These are phyloP conservation scores for Neurospora sp. DNA, from an alignment of 495 filamentous ascomycete species.

Conservation along the genomic window DNA sequence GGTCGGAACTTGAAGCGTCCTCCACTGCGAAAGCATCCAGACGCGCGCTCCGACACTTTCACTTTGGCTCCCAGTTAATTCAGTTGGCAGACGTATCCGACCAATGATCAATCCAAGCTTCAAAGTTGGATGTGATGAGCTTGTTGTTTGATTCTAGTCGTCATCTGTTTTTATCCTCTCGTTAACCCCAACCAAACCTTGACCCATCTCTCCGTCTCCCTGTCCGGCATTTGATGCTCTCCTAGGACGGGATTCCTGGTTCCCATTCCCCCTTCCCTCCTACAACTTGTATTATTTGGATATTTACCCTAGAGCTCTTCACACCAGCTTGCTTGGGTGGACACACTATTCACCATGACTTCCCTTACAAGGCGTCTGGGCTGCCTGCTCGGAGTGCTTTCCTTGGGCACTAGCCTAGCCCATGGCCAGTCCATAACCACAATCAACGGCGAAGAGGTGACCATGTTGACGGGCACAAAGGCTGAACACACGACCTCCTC, in stretches of 20 bases:
- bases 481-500: conserved; percentile 10
- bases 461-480: conserved; percentile 29
- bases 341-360: background rate
- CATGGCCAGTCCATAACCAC: conserved; percentile 1
- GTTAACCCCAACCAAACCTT: background rate
- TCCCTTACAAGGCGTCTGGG: background rate
- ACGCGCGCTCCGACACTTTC: background rate
- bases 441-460: conserved; percentile 16
- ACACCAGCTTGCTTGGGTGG: background rate
- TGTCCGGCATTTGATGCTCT: background rate
- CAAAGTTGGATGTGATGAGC: background rate
- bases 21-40: background rate
- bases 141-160: background rate
- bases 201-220: background rate
- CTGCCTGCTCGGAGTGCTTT: conserved; percentile 1
- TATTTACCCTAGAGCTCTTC: background rate
- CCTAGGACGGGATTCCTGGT: background rate
- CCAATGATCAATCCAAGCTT: background rate
- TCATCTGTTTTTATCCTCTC: background rate
- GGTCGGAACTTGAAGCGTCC: background rate
- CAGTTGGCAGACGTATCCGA: background rate
- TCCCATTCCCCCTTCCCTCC: background rate
- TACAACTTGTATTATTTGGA: background rate
- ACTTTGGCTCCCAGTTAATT: background rate
- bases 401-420: background rate